Evolutionary conservation across 2,329 filamentous ascomycete species (phyloP), one percentile per base, ranked within the genome.

Genomic region (Pseudogymnoascus sp.): DNA sequence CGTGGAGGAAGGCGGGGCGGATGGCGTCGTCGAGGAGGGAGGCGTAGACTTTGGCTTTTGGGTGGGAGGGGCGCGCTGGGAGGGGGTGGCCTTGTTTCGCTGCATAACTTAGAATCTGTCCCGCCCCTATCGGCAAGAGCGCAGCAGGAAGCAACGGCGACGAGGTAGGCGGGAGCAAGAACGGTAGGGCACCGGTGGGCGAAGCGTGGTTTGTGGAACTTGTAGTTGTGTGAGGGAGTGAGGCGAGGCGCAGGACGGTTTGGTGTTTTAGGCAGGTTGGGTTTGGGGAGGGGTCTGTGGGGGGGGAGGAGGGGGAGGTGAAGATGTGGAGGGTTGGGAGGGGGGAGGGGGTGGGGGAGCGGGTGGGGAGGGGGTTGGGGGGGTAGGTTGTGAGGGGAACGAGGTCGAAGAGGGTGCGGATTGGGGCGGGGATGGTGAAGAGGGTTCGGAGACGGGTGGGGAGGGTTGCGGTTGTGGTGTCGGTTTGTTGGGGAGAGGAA

Each of bases 141-240:
- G 68, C 65, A 65, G 77, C 75, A 70, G 12, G 69, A 67, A 16
- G 75, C 66, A 59, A 69, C 67, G 37, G 67, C 57, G 23, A 69
- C 64, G 26, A 68, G 64, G 12, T 65, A 54, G 26, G 76, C 67
- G 90, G 88, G 7, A 93, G 81, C 47, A 99, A 82, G 76, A 96
- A 97, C 0, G 95, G 95, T 12, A 97, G 82, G n/a, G 87, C 82
- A 64, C 93, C 93, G 21, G 87, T 88, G 0, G 93, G 93, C 1
- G 93, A 96, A 61, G 93, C 92, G 78, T 97, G 95, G 75, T 97
- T 97, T 69, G 86, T 96, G 3, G 92, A 96, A 4, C 90, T 77
- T 5, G 85, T 78, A 61, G 88, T 78, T 62, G 79, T 79, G 74
- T 93, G 88, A 4, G 85, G 76, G 64, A 96, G 80, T 42, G 83